These are phyloP conservation scores for Echria macrotheca DNA, from an alignment of 495 filamentous ascomycete genomes.

Conservation along the genomic window DNA sequence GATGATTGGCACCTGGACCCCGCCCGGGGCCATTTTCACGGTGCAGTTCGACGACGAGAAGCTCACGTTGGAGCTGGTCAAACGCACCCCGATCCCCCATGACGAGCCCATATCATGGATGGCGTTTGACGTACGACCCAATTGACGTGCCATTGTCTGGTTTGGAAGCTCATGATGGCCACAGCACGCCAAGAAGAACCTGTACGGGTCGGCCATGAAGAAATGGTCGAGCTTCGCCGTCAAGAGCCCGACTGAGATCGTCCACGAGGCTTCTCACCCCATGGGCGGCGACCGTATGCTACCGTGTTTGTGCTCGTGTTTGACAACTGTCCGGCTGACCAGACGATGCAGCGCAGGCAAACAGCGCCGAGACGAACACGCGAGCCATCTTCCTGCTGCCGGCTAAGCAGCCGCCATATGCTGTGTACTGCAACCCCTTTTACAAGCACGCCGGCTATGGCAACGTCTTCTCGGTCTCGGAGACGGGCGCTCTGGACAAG, in stretches of 20 bases:
- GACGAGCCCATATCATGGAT: constrained; percentile 89
- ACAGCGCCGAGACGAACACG: constrained; percentile 66
- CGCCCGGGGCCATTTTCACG: constrained; percentile 79
- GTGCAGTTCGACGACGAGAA: constrained; percentile 76
- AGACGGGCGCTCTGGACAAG: constrained; percentile 53
- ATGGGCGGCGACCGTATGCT: constrained; percentile 52
- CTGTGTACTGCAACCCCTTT: constrained; percentile 82
- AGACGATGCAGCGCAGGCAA: constrained; percentile 51
- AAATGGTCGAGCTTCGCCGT: constrained; percentile 79
- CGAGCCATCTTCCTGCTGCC: constrained; percentile 81
- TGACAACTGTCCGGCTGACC: not conserved
- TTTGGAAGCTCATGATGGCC: constrained; percentile 25
- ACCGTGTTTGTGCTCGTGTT: constrained; percentile 27
- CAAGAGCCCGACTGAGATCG: constrained; percentile 69
- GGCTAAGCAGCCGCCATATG: constrained; percentile 67
- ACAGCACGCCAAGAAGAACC: constrained; percentile 70
- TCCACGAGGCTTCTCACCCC: constrained; percentile 66
- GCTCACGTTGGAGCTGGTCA: constrained; percentile 62
- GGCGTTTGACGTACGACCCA: constrained; percentile 67
- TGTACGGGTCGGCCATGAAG: constrained; percentile 86
- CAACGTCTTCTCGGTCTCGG: constrained; percentile 67
- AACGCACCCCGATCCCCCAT: constrained; percentile 70
- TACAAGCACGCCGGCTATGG: constrained; percentile 77
- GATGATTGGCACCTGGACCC: constrained; percentile 82
- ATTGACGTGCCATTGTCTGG: too few species aligned